phyloP scores from a whole-genome alignment of 805 yeast genomes.

The Saturnispora diversa region DNA sequence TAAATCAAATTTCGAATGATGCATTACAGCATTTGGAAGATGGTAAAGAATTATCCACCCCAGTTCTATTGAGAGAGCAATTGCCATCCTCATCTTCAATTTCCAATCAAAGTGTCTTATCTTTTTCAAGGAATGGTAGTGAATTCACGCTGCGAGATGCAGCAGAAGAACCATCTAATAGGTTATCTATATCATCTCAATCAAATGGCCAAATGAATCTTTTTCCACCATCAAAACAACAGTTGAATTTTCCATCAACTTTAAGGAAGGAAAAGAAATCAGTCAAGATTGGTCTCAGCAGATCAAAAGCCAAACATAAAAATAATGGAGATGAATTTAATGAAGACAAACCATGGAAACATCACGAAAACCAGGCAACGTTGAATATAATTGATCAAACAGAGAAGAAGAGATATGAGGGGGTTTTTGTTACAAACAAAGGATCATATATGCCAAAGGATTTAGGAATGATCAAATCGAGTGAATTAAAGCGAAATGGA shows the following conservation, averaged over 20 bases:
- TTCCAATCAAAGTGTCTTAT: too few species aligned
- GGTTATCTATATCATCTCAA: background rate
- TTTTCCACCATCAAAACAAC: slow-evolving; percentile 10
- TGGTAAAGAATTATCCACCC: too few species aligned
- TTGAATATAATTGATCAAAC: slow-evolving; percentile 30
- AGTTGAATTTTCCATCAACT: slow-evolving; percentile 42
- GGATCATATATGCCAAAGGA: slow-evolving; percentile 43
- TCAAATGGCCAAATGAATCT: background rate
- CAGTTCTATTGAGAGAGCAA: too few species aligned
- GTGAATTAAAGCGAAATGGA: background rate
- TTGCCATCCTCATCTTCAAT: too few species aligned
- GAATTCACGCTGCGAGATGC: too few species aligned
- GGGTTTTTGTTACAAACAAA: slow-evolving; percentile 85
- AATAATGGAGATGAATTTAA: slow-evolving; percentile 47
- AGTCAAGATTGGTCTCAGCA: slow-evolving; percentile 14
- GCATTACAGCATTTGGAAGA: too few species aligned
- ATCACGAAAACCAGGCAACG: slow-evolving; percentile 45
- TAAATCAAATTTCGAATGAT: too few species aligned
- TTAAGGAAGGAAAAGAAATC: slow-evolving; percentile 31
- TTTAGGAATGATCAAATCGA: background rate
- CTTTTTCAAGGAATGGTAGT: too few species aligned
- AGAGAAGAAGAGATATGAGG: slow-evolving; percentile 86
- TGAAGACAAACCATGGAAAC: slow-evolving; percentile 92
- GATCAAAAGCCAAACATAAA: slow-evolving; percentile 21
- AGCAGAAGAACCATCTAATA: background rate